phyloP scores from a whole-genome alignment of 768 basidiomycete genomes.

The Sutorius australiensis region DNA sequence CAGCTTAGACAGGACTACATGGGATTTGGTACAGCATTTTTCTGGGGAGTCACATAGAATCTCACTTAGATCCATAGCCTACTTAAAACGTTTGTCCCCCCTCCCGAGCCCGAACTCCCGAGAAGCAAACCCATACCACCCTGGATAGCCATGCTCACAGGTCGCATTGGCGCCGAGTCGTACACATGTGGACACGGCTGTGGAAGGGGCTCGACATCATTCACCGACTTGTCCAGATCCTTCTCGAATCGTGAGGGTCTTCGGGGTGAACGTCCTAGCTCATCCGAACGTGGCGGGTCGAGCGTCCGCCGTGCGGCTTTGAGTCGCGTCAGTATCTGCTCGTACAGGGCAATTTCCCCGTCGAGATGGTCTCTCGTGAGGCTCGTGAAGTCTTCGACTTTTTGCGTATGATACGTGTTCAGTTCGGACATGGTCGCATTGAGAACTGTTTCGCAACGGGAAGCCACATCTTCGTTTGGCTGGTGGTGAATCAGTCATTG shows the following conservation, averaged over 20 bases:
- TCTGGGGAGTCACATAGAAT: neutral
- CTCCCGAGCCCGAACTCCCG: slow-evolving; percentile 32
- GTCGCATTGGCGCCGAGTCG: slow-evolving; percentile 70
- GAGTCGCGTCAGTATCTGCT: slow-evolving; percentile 64
- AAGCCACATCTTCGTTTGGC: slow-evolving; percentile 61
- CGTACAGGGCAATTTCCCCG: slow-evolving; percentile 71
- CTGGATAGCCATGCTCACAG: slow-evolving; percentile 71
- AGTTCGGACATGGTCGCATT: slow-evolving; percentile 89
- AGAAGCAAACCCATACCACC: slow-evolving; percentile 66
- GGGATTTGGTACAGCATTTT: neutral
- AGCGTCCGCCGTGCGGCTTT: slow-evolving; percentile 53
- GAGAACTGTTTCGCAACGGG: slow-evolving; percentile 82
- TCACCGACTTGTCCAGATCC: slow-evolving; percentile 56
- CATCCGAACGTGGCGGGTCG: slow-evolving; percentile 45
- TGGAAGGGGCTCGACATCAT: slow-evolving; percentile 43
- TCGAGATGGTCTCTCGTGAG: slow-evolving; percentile 69
- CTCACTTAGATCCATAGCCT: slow-evolving; percentile 47
- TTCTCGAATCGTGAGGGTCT: slow-evolving; percentile 74
- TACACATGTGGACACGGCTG: slow-evolving; percentile 80
- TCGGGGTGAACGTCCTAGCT: slow-evolving; percentile 48
- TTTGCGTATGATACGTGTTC: slow-evolving; percentile 73
- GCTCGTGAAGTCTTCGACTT: slow-evolving; percentile 61
- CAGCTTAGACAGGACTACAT: too few species aligned
- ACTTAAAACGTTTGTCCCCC: slow-evolving; percentile 55
- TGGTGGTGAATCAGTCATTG: slow-evolving; percentile 23